phyloP scores from a whole-genome alignment of 192 early-diverging fungal genomes.

The Polychytrium aggregatum region DNA sequence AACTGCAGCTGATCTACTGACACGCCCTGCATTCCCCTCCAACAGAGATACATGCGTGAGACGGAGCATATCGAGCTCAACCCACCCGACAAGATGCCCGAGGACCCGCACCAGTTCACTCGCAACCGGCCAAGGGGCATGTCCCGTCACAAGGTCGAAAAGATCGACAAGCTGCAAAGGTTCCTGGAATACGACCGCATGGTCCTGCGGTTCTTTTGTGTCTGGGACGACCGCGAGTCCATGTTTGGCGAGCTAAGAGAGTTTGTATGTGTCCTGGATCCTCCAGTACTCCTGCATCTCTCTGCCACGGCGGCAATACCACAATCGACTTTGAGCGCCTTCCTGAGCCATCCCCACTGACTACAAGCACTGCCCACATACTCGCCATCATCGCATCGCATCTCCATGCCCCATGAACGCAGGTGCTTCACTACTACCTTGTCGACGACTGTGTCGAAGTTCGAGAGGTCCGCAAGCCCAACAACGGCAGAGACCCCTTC shows the following conservation, averaged over 20 bases:
- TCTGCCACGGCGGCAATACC: too few species aligned
- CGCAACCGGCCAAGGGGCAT: constrained; percentile 21
- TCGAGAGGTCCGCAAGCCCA: constrained; percentile 46
- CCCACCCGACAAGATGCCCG: constrained; percentile 35
- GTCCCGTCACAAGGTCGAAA: constrained; percentile 26
- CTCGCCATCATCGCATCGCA: not conserved
- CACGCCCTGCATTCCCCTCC: not conserved
- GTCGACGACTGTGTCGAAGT: constrained; percentile 59
- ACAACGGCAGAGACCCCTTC: constrained; percentile 49
- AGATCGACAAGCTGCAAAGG: constrained; percentile 38
- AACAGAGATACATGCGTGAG: constrained; percentile 38
- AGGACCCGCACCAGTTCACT: constrained; percentile 44
- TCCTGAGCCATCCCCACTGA: too few species aligned
- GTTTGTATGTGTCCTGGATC: constrained; percentile 33
- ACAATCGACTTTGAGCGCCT: too few species aligned
- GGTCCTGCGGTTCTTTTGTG: constrained; percentile 51
- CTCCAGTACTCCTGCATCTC: too few species aligned
- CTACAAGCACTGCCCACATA: too few species aligned
- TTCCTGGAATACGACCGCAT: constrained; percentile 52
- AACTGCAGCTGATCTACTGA: too few species aligned
- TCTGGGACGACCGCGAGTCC: constrained; percentile 49
- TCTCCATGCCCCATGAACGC: not conserved
- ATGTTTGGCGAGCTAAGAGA: constrained; percentile 53
- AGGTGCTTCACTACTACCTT: constrained; percentile 49
- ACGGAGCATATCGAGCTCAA: constrained; percentile 42